Evolutionary conservation across 108 stramenopile species (phyloP).

Genomic region (Discostella stelligeroides): DNA sequence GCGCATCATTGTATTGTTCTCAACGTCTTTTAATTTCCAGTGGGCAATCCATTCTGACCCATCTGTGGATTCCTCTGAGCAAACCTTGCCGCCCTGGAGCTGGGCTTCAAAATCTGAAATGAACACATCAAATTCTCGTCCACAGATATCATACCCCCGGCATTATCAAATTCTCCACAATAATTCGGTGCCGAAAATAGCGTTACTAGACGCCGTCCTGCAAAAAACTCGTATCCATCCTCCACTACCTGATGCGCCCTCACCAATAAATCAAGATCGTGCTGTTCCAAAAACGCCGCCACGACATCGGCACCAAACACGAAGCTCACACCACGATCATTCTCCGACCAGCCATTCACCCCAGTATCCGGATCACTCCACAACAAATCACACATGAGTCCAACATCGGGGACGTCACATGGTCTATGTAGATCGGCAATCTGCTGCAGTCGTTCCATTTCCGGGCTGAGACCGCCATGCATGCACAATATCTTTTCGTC

Average conservation of each 20-base stretch:
- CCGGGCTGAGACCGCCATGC: constrained; percentile 92
- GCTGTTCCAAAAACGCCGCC: constrained; percentile 69
- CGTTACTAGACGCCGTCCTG: constrained; percentile 84
- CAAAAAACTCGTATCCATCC: constrained; percentile 95
- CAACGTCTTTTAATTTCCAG: constrained; percentile 16
- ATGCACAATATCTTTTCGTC: constrained; percentile 97
- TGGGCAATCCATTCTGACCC: constrained; percentile 27
- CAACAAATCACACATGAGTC: constrained; percentile 94
- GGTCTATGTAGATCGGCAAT: constrained; percentile 86
- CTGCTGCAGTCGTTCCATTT: constrained; percentile 77
- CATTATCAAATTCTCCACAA: constrained; percentile 88
- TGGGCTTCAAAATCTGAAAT: constrained; percentile 68
- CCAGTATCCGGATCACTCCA: constrained; percentile 93
- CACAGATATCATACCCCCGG: constrained; percentile 82
- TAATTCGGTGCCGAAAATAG: constrained; percentile 86
- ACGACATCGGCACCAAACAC: constrained; percentile 94
- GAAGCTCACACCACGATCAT: constrained; percentile 94
- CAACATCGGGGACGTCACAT: constrained; percentile 92
- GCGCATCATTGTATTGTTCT: no score
- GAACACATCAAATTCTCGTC: constrained; percentile 77
- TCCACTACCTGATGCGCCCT: constrained; percentile 97
- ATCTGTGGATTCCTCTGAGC: constrained; percentile 42
- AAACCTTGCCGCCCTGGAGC: constrained; percentile 48
- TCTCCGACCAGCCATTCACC: constrained; percentile 89
- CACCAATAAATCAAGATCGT: constrained; percentile 91